A percentile compares a stretch with the other conserved stretches of the same genome.
phyloP scores from a whole-genome alignment of 1,284 basidiomycete genomes.

The Cryptococcus wingfieldii region DNA sequence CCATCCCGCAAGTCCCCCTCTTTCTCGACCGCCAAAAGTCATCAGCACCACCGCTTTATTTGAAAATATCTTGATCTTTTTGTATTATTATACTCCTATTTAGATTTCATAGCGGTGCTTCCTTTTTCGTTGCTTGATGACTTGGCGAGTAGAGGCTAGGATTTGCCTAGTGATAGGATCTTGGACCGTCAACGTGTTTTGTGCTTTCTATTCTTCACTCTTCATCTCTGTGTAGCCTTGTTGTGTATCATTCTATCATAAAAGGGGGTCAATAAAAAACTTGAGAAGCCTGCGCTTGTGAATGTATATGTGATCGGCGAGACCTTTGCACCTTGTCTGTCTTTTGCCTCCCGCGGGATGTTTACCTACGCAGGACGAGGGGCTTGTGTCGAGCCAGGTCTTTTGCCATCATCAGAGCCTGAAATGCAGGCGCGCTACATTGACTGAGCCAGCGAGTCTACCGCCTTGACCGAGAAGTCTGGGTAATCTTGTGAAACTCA shows the following conservation, averaged over 20 bases:
- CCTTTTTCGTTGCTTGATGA: conserved; percentile 4
- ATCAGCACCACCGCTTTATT: conserved; percentile 5
- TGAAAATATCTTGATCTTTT: neutral
- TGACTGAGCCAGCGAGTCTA: no score
- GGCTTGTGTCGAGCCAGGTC: no score
- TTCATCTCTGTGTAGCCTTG: neutral
- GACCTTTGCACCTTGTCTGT: neutral
- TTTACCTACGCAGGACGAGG: no score
- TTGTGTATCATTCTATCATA: conserved; percentile 5
- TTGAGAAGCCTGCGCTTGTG: conserved; percentile 17
- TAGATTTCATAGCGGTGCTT: conserved; percentile 5
- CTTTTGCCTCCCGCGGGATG: no score
- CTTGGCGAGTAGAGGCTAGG: conserved; percentile 6
- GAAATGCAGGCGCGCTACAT: no score
- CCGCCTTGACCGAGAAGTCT: no score
- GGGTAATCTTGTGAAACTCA: no score
- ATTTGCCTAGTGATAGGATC: conserved; percentile 51
- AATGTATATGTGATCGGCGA: neutral
- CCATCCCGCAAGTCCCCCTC: conserved; percentile 45
- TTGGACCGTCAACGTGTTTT: conserved; percentile 32
- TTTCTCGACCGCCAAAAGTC: conserved; percentile 3
- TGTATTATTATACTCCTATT: neutral
- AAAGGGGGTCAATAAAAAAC: conserved; percentile 4
- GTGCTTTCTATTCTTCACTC: neutral
- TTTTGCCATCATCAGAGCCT: no score